Conservation (phyloP, 164 flowering plant genomes). For the Kalanchoe fedtschenkoi region DNA sequence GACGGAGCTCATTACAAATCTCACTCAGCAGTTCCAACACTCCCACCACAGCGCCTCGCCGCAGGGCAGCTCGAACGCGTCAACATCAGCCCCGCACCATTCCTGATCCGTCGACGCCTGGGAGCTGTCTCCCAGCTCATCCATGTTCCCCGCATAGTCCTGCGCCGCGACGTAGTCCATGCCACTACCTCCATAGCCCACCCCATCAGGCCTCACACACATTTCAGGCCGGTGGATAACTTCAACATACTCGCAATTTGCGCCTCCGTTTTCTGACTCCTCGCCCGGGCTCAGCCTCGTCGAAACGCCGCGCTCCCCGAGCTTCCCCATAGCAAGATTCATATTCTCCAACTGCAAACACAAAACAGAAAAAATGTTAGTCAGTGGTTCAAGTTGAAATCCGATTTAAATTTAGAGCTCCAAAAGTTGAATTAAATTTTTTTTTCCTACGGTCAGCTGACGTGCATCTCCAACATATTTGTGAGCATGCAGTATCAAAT, state of each 20-base stretch:
- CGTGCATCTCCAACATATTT: too few species aligned
- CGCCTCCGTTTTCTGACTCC: not conserved
- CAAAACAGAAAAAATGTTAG: not conserved
- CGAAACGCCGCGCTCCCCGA: too few species aligned
- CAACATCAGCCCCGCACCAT: conserved; percentile 25
- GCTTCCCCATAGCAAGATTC: not conserved
- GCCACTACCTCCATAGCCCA: too few species aligned
- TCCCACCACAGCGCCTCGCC: conserved; percentile 44
- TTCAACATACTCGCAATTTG: too few species aligned
- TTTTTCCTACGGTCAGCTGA: too few species aligned
- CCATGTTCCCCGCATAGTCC: conserved; percentile 9
- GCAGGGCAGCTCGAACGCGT: conserved; percentile 26
- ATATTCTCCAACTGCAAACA: not conserved
- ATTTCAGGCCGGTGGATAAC: conserved; percentile 10
- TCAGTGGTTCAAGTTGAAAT: not conserved
- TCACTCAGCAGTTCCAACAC: conserved; percentile 14
- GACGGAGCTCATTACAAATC: too few species aligned
- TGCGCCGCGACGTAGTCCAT: too few species aligned
- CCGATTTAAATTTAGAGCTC: too few species aligned
- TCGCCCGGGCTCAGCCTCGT: not conserved
- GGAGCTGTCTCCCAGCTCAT: conserved; percentile 15
- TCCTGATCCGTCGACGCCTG: conserved; percentile 20
- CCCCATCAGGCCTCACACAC: conserved; percentile 8
- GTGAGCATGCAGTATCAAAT: too few species aligned
- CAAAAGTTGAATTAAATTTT: not conserved